Evolutionary conservation across 2,329 filamentous ascomycete species (phyloP).

Genomic region (Bisporella sp.): DNA sequence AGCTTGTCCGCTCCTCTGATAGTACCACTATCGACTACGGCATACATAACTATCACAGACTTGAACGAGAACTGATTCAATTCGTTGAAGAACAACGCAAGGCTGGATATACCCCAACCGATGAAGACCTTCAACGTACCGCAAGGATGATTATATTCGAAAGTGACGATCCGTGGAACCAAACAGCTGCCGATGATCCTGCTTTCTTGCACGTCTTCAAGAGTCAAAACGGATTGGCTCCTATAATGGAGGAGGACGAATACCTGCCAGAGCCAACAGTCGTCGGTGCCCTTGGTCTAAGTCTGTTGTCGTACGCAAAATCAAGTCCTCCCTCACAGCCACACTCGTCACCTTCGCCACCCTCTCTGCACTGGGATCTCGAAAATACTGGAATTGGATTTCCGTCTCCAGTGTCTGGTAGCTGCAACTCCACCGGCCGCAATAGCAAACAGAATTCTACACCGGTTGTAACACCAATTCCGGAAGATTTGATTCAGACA

Average conservation of each 20-base stretch:
- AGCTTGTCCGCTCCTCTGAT: slow-evolving; percentile 43
- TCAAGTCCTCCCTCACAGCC: neutral
- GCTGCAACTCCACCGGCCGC: too few relatives aligned
- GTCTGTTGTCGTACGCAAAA: neutral
- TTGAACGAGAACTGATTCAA: slow-evolving; percentile 49
- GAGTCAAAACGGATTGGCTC: slow-evolving; percentile 19
- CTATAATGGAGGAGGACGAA: slow-evolving; percentile 11
- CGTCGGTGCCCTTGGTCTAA: neutral
- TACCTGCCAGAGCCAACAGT: slow-evolving; percentile 15
- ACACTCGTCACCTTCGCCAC: slow-evolving; percentile 8
- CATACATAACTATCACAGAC: slow-evolving; percentile 45
- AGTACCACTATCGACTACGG: slow-evolving; percentile 50
- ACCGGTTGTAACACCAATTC: neutral
- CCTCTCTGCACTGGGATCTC: slow-evolving; percentile 23
- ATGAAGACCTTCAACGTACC: slow-evolving; percentile 48
- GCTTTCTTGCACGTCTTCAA: slow-evolving; percentile 48
- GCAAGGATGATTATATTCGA: slow-evolving; percentile 57
- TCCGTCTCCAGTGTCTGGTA: slow-evolving; percentile 3
- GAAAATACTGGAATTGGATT: slow-evolving; percentile 11
- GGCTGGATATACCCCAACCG: slow-evolving; percentile 41
- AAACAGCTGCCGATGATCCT: slow-evolving; percentile 51
- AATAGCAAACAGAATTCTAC: neutral
- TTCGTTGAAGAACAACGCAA: slow-evolving; percentile 40
- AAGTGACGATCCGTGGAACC: slow-evolving; percentile 56
- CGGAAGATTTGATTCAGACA: slow-evolving; percentile 9